These are phyloP conservation scores for Fraxinus platypoda DNA, from an alignment of 305 asterid genomes.

Conservation along the genomic window DNA sequence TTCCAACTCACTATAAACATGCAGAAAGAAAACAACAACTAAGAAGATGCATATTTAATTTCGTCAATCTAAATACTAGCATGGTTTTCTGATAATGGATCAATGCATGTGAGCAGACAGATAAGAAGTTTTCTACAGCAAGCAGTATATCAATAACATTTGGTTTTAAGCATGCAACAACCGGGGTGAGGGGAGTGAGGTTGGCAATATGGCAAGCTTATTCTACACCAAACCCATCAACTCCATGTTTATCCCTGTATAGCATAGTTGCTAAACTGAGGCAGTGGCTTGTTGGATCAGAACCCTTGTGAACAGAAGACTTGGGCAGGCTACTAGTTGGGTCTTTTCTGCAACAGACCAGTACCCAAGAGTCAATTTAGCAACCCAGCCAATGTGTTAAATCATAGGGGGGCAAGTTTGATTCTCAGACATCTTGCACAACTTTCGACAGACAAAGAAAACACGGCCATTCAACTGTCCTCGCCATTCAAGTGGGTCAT, in stretches of 20 bases:
- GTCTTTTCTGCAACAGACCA: not conserved
- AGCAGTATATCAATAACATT: not conserved
- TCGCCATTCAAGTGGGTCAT: too few relatives aligned
- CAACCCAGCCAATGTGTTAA: not conserved
- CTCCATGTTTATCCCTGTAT: too few relatives aligned
- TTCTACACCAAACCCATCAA: too few relatives aligned
- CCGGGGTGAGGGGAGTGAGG: too few relatives aligned
- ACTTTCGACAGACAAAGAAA: not conserved
- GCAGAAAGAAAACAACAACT: not conserved
- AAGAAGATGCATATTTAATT: not conserved
- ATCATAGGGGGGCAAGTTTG: slow-evolving; percentile 44
- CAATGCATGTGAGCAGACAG: not conserved
- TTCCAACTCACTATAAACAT: slow-evolving; percentile 77
- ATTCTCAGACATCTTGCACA: not conserved
- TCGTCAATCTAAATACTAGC: not conserved
- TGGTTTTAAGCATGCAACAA: too few relatives aligned
- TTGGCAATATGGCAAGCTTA: too few relatives aligned
- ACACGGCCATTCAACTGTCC: not conserved
- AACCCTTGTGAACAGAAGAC: too few relatives aligned
- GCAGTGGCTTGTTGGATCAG: too few relatives aligned
- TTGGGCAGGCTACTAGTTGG: too few relatives aligned
- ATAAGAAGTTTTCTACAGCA: not conserved
- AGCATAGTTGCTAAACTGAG: too few relatives aligned
- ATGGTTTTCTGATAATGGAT: not conserved
- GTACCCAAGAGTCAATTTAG: not conserved